Percentiles rank a stretch among this genome's conserved stretches.
phyloP scores from a whole-genome alignment of 495 filamentous ascomycete species.

The Penicillium verhagenii region DNA sequence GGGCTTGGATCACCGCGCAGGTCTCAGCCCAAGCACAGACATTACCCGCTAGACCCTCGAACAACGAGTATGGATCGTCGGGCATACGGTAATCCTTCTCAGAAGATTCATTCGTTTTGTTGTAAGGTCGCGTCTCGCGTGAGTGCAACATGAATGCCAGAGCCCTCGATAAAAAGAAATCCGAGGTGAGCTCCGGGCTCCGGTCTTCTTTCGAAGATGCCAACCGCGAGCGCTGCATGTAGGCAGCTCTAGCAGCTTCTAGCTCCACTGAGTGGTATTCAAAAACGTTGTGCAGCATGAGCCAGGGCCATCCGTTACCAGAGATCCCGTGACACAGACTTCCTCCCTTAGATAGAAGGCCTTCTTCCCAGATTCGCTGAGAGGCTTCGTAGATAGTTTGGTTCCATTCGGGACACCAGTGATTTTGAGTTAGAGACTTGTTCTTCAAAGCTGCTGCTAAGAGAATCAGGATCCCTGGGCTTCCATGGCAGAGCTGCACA shows the following conservation, averaged over 20 bases:
- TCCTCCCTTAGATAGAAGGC: conserved; percentile 47
- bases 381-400: conserved; percentile 33
- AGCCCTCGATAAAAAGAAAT: conserved; percentile 44
- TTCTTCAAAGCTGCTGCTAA: conserved; percentile 35
- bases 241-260: conserved; percentile 22
- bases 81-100: conserved; percentile 41
- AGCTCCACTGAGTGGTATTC: conserved; percentile 26
- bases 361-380: conserved; percentile 48
- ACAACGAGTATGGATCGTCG: conserved; percentile 43
- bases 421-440: conserved; percentile 17
- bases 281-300: conserved; percentile 36
- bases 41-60: conserved; percentile 46
- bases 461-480: conserved; percentile 40
- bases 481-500: conserved; percentile 50
- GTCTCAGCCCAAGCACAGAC: conserved; percentile 49
- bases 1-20: conserved; percentile 36
- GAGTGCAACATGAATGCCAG: conserved; percentile 43
- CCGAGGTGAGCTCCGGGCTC: conserved; percentile 23
- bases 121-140: conserved; percentile 42
- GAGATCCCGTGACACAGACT: conserved; percentile 48
- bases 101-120: conserved; percentile 5
- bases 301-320: conserved; percentile 44
- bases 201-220: background rate
- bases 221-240: conserved; percentile 15
- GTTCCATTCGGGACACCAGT: conserved; percentile 45